A percentile compares a stretch with the other conserved stretches of the same genome.
These are phyloP conservation scores for Carpinus fangiana DNA, from an alignment of 306 rosid genomes.

Conservation along the genomic window DNA sequence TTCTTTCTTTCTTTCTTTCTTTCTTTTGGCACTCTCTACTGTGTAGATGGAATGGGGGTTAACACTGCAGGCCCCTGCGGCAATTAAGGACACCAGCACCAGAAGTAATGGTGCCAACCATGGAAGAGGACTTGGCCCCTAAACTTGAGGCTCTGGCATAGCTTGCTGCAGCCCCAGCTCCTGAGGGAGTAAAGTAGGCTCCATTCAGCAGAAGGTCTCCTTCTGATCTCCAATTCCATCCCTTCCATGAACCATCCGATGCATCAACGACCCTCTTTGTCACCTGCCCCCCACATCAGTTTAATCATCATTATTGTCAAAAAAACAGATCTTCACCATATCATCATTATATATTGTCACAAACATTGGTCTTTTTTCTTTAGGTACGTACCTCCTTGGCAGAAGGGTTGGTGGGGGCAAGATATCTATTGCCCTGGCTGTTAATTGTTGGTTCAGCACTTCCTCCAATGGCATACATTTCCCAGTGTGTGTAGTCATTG, in stretches of 20 bases:
- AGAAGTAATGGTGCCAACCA: conserved; percentile 73
- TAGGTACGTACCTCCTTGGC: conserved; percentile 87
- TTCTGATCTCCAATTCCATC: conserved; percentile 96
- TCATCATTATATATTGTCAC: background rate
- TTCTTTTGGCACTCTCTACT: conserved; percentile 13
- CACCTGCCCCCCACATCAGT: conserved; percentile 52
- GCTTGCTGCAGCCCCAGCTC: conserved; percentile 76
- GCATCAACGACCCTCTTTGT: conserved; percentile 74
- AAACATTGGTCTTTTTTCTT: background rate
- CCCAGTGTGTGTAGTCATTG: conserved; percentile 98
- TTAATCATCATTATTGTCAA: conserved; percentile 2
- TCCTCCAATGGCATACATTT: conserved; percentile 98
- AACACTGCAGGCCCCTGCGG: conserved; percentile 66
- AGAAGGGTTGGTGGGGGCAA: conserved; percentile 74
- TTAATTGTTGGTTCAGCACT: conserved; percentile 96
- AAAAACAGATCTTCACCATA: background rate
- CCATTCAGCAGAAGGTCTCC: conserved; percentile 95
- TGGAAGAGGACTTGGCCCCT: conserved; percentile 90
- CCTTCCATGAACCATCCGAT: conserved; percentile 45
- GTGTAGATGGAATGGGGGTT: conserved; percentile 30
- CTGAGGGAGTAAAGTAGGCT: conserved; percentile 83
- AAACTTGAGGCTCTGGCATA: conserved; percentile 99
- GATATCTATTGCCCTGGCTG: conserved; percentile 96
- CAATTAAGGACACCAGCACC: conserved; percentile 74
- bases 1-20: background rate